Conservation (phyloP, 2,329 filamentous ascomycete species). For the Botrytis elliptica region DNA sequence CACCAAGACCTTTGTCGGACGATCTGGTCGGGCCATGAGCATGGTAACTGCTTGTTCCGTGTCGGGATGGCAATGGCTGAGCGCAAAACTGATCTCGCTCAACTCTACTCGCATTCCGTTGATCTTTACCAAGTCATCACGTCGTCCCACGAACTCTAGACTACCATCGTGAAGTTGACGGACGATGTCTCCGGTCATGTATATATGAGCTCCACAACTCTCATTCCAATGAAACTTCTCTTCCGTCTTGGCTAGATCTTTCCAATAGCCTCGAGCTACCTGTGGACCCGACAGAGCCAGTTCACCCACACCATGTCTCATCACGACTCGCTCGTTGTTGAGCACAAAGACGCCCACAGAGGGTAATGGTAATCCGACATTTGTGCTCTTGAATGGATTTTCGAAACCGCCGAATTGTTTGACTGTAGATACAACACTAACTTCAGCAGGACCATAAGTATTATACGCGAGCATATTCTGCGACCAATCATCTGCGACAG, state of each 20-base stretch:
- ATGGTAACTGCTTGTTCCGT: slow-evolving; percentile 43
- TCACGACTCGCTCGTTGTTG: slow-evolving; percentile 27
- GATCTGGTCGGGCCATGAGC: slow-evolving; percentile 41
- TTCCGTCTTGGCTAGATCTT: slow-evolving; percentile 56
- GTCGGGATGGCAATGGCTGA: slow-evolving; percentile 23
- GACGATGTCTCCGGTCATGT: slow-evolving; percentile 61
- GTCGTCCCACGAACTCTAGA: slow-evolving; percentile 59
- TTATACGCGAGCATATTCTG: background rate
- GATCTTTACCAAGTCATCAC: slow-evolving; percentile 67
- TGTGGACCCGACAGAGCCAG: slow-evolving; percentile 47
- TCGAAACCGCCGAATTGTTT: slow-evolving; percentile 4
- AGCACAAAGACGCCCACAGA: slow-evolving; percentile 42
- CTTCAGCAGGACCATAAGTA: slow-evolving; percentile 20
- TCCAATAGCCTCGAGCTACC: slow-evolving; percentile 60
- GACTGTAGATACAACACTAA: slow-evolving; percentile 25
- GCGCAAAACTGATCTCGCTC: slow-evolving; percentile 45
- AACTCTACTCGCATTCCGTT: slow-evolving; percentile 64
- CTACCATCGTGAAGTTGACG: slow-evolving; percentile 50
- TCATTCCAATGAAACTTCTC: slow-evolving; percentile 58
- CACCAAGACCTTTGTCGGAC: slow-evolving; percentile 36
- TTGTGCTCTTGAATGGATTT: background rate
- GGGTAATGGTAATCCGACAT: slow-evolving; percentile 3
- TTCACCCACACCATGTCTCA: slow-evolving; percentile 34
- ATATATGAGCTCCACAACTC: slow-evolving; percentile 46
- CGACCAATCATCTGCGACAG: slow-evolving; percentile 31